A percentile compares a stretch with the other conserved stretches of the same genome.
Conservation (phyloP, 139 green algal species). For the Coelastrella sp. region DNA sequence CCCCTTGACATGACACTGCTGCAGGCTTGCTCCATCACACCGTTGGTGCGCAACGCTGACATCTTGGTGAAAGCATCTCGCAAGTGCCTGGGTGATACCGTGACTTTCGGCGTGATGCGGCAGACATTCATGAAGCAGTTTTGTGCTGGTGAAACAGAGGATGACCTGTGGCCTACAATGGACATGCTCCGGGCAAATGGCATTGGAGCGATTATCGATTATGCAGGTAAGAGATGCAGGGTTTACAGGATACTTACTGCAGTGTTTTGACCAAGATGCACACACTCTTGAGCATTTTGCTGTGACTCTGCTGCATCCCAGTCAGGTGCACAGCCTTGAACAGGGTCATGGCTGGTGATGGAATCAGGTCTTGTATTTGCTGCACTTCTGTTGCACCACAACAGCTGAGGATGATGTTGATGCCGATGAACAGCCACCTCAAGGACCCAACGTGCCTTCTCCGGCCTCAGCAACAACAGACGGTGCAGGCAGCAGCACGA, state of each 20-base stretch:
- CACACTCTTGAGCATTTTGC: too few relatives aligned
- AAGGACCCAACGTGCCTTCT: neutral
- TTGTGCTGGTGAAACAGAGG: conserved; percentile 77
- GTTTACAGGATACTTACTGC: neutral
- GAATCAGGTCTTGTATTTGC: too few relatives aligned
- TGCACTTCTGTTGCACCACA: too few relatives aligned
- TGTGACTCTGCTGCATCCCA: too few relatives aligned
- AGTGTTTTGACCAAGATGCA: too few relatives aligned
- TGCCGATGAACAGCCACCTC: neutral
- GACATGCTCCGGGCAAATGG: conserved; percentile 39
- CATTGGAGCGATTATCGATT: conserved; percentile 68
- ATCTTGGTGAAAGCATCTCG: conserved; percentile 55
- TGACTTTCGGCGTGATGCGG: conserved; percentile 70
- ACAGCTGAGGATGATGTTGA: conserved; percentile 55
- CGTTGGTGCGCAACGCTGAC: conserved; percentile 56
- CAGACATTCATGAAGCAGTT: conserved; percentile 91
- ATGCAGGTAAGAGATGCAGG: conserved; percentile 47
- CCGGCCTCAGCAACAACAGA: conserved; percentile 29
- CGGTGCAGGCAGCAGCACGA: conserved; percentile 12
- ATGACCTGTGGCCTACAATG: conserved; percentile 68
- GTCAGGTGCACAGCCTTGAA: too few relatives aligned
- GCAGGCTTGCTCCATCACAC: conserved; percentile 12
- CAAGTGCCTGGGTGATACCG: conserved; percentile 63
- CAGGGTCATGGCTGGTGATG: too few relatives aligned
- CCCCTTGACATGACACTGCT: neutral